Evolutionary conservation across 177 flowering plant species (phyloP).

Genomic region (Telopea speciosissima): DNA sequence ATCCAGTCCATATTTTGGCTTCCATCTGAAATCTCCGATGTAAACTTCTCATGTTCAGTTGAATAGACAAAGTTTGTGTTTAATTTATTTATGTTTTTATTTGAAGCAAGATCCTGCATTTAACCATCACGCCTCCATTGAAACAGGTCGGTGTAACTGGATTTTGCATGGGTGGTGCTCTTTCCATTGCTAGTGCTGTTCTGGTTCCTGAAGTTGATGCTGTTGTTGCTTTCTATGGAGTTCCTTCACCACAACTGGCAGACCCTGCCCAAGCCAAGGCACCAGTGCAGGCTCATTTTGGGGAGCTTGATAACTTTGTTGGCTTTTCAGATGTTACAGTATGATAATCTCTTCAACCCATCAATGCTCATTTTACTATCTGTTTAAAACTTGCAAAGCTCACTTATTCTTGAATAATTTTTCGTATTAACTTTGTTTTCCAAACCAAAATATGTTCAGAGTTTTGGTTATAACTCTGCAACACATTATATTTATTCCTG

Average conservation of each 20-base stretch:
- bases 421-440: too few species aligned
- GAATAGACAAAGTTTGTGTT: not conserved
- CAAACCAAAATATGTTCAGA: not conserved
- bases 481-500: not conserved
- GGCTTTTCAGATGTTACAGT: slow-evolving; percentile 87
- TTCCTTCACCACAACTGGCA: slow-evolving; percentile 71
- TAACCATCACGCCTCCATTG: slow-evolving; percentile 9
- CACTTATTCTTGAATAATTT: not conserved
- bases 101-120: not conserved
- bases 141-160: slow-evolving; percentile 84
- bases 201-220: slow-evolving; percentile 76
- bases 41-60: too few species aligned
- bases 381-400: not conserved
- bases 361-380: not conserved
- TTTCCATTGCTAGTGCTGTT: slow-evolving; percentile 82
- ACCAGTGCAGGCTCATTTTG: slow-evolving; percentile 94
- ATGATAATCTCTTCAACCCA: slow-evolving; percentile 13
- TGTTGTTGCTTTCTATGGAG: slow-evolving; percentile 86
- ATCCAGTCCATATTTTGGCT: too few species aligned
- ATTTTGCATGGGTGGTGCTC: slow-evolving; percentile 94
- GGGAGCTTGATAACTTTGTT: slow-evolving; percentile 70
- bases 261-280: slow-evolving; percentile 79
- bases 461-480: not conserved
- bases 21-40: too few species aligned
- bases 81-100: too few species aligned